Base-by-base conservation (phyloP, 495 filamentous ascomycete species). In the Penicillium paradoxum region DNA sequence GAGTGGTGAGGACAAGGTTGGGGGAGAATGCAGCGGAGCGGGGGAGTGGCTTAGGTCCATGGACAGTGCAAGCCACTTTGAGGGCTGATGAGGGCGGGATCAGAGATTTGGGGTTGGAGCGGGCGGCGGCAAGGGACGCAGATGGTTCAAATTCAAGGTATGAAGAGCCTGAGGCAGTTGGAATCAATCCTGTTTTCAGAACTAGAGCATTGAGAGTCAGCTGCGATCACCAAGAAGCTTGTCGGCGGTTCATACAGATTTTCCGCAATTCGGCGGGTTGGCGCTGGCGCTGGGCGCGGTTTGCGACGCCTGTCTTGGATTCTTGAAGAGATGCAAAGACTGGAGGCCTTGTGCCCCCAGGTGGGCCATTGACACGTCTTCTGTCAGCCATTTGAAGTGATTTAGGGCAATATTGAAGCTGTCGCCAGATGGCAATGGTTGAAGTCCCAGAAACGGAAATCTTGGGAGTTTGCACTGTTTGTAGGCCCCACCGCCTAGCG, bases 161-260 rank as follows among this genome's bases (percentile, higher is more conserved):
- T 46, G 95, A 87, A 25, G 91, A 97, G 43, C 93, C 93, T 19
- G 90, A 90, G 7, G 95, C 93, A 2, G 93, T 95, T 10, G 95
- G 93, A 3, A 90, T 90, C 19, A 97, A 79, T 40, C 89, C 89
- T 10, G 93, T 97, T 71, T 93, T 89, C 27, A 98, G 75, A 58
- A 90, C 92, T 97, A 47, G 1, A 30, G 7, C 24, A 51, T 9
- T 15, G 6, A 25, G 22, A 5, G 53, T 68, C 33, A 68, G 63
- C 36, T 27, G 17, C 8, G 14, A 32, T 45, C 21, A 19, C 19
- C 47, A 24, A 7, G 3, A 19, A 45, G 30, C 32, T 37, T 22
- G 37, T 47, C 36, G 22, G 25, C 22, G 40, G 32, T 45, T 73
- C 86, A 68, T 81, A 93, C 91, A 95, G 68, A 91, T 88, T 73